Evolutionary conservation across 306 rosid species (phyloP), one percentile per base, ranked within the genome.

Genomic region (Quercus parvula): DNA sequence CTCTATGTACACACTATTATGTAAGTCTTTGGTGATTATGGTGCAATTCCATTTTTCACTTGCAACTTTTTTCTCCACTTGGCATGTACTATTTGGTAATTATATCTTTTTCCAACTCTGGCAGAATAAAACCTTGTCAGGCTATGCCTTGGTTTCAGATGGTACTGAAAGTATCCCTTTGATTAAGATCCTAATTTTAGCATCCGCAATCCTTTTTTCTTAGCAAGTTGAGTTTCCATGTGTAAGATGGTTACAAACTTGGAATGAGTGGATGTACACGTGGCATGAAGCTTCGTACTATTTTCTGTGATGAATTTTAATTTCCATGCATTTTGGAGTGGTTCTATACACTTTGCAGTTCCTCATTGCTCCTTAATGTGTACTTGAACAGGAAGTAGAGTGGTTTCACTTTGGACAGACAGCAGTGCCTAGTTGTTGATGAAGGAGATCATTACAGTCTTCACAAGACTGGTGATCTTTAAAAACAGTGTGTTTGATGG

Each of bases 301-400:
- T 17, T 31, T 30, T 31, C 71, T 44, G 18, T 30, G 33, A 18
- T 66, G 46, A 66, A 66, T 66, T 18, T 22, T 7, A 12, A 25
- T 61, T 66, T 35, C 0, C 7, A 31, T 1, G 14, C 35, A 62
- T 62, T 62, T 62, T 62, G 15, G 18, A 27, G 38, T 62, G 68
- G 68, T 62, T 25, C 2, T 5, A 15, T 3, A 3, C 20, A 6
- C 30, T 4, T 18, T 3, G 18, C 17, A 13, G 8, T 25, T 24
- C 22, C 28, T 67, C 30, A 4, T 69, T 22, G 82, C 25, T 55
- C 66, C 49, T 77, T 28, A 13, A 12, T 71, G 68, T 82, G 51
- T 61, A 8, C 55, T 67, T 84, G 59, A 18, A 69, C 85, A 85
- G 88, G 88, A 84, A 74, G 44, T 77, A 84, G 84, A 73, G 31